These are phyloP conservation scores for Chlamydomonas sphaeroides DNA, from an alignment of 139 green algal species.

Conservation along the genomic window DNA sequence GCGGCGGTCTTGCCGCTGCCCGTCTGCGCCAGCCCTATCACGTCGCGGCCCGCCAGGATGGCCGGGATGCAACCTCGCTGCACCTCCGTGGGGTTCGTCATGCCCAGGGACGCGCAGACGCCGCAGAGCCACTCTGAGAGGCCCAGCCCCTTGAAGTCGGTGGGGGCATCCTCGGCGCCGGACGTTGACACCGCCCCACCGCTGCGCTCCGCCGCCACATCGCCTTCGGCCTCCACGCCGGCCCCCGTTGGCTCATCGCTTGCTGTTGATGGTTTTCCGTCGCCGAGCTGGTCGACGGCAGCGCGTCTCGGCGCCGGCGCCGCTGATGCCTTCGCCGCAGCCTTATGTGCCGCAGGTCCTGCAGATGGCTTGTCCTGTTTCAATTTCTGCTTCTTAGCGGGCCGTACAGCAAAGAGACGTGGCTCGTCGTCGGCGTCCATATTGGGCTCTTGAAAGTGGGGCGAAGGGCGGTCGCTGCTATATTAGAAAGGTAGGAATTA, in stretches of 20 bases:
- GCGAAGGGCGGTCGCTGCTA: no score
- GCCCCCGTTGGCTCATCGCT: neutral
- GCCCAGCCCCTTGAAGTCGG: conserved; percentile 77
- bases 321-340: no score
- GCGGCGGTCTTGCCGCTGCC: conserved; percentile 97
- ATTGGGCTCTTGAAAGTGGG: no score
- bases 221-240: neutral
- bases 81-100: conserved; percentile 59
- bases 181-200: neutral
- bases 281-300: no score
- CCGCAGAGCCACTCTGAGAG: conserved; percentile 82
- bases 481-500: no score
- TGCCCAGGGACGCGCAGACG: conserved; percentile 58
- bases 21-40: conserved; percentile 93
- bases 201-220: conserved; percentile 8
- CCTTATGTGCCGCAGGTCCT: no score
- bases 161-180: no score
- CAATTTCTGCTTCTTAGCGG: conserved; percentile 11
- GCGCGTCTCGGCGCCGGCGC: no score
- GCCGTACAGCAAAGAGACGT: neutral
- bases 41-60: conserved; percentile 84
- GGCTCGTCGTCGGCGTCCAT: conserved; percentile 11
- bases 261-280: neutral
- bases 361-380: neutral
- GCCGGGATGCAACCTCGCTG: conserved; percentile 89